phyloP scores from a whole-genome alignment of 2,329 filamentous ascomycete genomes.

The Venturia effusa region DNA sequence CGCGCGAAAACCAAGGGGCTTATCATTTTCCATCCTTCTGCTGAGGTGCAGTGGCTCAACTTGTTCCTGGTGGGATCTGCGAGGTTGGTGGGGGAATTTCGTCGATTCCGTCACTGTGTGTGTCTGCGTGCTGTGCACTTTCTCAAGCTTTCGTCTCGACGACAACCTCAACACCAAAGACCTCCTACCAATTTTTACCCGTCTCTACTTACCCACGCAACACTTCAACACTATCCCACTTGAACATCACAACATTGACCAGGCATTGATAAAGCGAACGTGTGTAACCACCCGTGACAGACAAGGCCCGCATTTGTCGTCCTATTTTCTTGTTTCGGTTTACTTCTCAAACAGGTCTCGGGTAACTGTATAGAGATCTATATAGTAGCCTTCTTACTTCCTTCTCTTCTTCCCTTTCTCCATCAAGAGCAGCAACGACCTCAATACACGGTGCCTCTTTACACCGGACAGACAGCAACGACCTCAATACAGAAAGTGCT shows the following conservation, averaged over 20 bases:
- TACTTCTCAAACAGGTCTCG: neutral
- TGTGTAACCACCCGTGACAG: neutral
- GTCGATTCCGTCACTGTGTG: neutral
- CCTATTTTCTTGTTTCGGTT: neutral
- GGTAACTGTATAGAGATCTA: neutral
- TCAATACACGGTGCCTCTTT: neutral
- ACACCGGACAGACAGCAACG: neutral
- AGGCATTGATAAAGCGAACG: neutral
- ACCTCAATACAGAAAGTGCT: neutral
- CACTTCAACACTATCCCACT: neutral
- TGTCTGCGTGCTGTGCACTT: neutral
- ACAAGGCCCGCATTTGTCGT: neutral
- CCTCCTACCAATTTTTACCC: too few species aligned
- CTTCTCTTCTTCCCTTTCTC: neutral
- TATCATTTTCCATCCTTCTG: neutral
- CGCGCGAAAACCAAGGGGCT: neutral
- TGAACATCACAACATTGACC: neutral
- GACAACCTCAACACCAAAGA: neutral
- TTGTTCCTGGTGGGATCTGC: too few species aligned
- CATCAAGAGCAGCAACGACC: neutral
- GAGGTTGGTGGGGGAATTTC: neutral
- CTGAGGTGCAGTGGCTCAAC: too few species aligned
- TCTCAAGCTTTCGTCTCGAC: too few species aligned
- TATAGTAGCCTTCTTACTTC: neutral
- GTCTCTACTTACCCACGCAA: neutral